Conservation (phyloP, 495 filamentous ascomycete species). For the Annulohypoxylon maeteangense region DNA sequence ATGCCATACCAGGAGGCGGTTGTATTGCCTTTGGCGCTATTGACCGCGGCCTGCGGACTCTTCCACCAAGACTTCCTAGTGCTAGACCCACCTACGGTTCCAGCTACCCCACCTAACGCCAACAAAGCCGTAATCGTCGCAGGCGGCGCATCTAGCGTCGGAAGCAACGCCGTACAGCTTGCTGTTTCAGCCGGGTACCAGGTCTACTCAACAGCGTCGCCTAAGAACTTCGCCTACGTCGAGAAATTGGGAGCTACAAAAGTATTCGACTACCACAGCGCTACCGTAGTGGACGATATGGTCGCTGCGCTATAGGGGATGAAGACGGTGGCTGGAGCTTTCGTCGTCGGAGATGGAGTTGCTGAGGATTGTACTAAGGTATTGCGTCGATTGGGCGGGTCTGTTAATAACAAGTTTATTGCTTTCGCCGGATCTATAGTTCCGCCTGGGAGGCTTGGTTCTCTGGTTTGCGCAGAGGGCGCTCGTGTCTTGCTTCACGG, state of each 20-base stretch:
- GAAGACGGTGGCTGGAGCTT: conserved; percentile 19
- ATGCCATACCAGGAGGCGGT: conserved; percentile 51
- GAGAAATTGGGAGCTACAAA: conserved; percentile 61
- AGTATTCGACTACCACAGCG: conserved; percentile 65
- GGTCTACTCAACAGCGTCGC: conserved; percentile 65
- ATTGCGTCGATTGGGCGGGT: not conserved
- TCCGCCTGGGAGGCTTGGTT: not conserved
- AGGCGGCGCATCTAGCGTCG: conserved; percentile 62
- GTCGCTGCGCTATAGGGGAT: conserved; percentile 44
- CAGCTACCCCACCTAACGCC: not conserved
- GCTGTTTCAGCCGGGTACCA: conserved; percentile 66
- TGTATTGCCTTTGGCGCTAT: not conserved
- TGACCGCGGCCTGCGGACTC: conserved; percentile 5
- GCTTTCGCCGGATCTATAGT: not conserved
- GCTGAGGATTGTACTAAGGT: conserved; percentile 23
- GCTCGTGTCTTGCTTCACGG: conserved; percentile 17
- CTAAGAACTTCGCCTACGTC: conserved; percentile 63
- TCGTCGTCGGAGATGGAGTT: conserved; percentile 6
- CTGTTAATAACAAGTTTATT: conserved; percentile 16
- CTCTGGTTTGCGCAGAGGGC: not conserved
- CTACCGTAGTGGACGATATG: conserved; percentile 44
- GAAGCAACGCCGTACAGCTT: conserved; percentile 69
- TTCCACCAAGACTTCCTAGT: conserved; percentile 8
- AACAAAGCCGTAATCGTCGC: not conserved
- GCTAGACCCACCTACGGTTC: not conserved